Evolutionary conservation across 176 grass and related monocot genomes (phyloP).

Genomic region (Carex littledalei): DNA sequence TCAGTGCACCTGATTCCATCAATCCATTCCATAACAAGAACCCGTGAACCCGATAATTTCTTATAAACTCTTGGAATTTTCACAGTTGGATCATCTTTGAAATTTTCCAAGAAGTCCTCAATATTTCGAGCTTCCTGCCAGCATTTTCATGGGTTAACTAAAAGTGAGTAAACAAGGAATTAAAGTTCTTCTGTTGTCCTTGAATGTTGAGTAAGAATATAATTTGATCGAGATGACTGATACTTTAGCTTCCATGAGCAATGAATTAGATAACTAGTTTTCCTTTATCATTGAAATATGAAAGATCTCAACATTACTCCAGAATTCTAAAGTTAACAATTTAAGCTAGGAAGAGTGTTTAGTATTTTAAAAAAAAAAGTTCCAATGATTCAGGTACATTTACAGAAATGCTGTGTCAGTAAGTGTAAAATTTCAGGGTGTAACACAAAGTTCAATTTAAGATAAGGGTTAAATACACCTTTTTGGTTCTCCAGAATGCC

Average conservation of each 20-base stretch:
- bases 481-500: background rate
- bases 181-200: background rate
- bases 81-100: conserved; percentile 94
- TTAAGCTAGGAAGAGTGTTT: background rate
- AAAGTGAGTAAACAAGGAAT: background rate
- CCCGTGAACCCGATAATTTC: conserved; percentile 62
- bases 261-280: background rate
- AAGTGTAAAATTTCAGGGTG: background rate
- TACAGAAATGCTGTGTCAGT: background rate
- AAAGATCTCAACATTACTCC: background rate
- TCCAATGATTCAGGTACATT: background rate
- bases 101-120: conserved; percentile 92
- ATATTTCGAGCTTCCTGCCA: conserved; percentile 90
- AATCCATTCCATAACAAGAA: conserved; percentile 99
- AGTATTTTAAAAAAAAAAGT: background rate
- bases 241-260: background rate
- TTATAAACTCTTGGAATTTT: conserved; percentile 96
- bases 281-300: background rate
- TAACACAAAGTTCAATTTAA: background rate
- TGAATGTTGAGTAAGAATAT: background rate
- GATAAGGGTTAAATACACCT: background rate
- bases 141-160: background rate
- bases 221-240: background rate
- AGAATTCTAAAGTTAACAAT: background rate
- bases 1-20: conserved; percentile 94